Percentiles rank a stretch among this genome's conserved stretches.
Conservation (phyloP, 331 rosid genomes). For the Saraca asoca region DNA sequence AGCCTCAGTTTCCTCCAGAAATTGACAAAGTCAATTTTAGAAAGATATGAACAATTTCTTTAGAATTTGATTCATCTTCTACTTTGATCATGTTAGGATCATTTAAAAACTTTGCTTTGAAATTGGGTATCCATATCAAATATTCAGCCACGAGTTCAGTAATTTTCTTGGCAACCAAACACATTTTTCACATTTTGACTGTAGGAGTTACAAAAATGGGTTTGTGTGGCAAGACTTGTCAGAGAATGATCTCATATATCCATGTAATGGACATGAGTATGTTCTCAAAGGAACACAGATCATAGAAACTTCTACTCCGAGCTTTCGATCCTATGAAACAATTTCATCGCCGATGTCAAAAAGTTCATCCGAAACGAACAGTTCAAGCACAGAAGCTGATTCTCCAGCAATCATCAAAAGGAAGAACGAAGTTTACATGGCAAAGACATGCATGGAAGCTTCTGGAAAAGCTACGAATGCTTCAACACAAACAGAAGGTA, state of each 20-base stretch:
- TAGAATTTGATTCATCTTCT: too few relatives aligned
- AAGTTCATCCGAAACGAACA: conserved; percentile 48
- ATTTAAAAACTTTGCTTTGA: too few relatives aligned
- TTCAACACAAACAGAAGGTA: conserved; percentile 56
- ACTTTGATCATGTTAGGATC: too few relatives aligned
- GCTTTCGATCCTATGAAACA: conserved; percentile 51
- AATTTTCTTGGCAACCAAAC: conserved; percentile 27
- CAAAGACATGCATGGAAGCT: conserved; percentile 34
- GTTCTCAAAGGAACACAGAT: conserved; percentile 61
- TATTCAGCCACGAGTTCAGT: not conserved
- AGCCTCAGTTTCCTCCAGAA: too few relatives aligned
- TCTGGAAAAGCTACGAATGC: conserved; percentile 41
- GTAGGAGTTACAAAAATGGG: conserved; percentile 60
- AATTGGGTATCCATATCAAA: not conserved
- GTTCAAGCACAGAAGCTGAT: conserved; percentile 42
- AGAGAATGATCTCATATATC: conserved; percentile 59
- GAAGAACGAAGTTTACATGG: conserved; percentile 44
- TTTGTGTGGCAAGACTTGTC: conserved; percentile 76
- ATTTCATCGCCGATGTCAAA: conserved; percentile 49
- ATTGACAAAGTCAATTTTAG: too few relatives aligned
- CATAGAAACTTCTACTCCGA: conserved; percentile 41
- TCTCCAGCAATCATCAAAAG: conserved; percentile 35
- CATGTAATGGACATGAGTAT: conserved; percentile 62
- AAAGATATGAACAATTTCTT: too few relatives aligned
- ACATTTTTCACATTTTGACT: not conserved